Percentiles rank a stretch among this genome's conserved stretches.
Evolutionary conservation across 352 stramenopile species (phyloP).

Genomic region (Globisporangium paroecandrum): DNA sequence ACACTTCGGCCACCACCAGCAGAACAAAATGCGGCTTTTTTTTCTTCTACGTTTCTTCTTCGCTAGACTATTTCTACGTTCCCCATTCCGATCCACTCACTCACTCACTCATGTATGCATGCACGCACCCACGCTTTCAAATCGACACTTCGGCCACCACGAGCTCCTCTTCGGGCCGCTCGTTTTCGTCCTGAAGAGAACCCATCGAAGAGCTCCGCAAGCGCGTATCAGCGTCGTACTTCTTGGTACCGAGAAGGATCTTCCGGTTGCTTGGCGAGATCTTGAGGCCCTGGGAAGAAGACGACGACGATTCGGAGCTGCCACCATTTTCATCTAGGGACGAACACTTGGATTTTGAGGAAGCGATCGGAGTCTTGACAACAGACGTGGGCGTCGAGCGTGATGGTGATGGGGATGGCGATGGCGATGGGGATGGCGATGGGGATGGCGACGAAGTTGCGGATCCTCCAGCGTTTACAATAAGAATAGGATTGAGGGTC

Average conservation of each 20-base stretch:
- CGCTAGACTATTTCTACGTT: not conserved
- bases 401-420: too few species aligned
- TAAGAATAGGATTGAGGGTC: not conserved
- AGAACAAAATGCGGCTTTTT: not conserved
- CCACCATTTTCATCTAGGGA: not conserved
- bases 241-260: slow-evolving; percentile 31
- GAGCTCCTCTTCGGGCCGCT: slow-evolving; percentile 3
- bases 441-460: not conserved
- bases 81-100: not conserved
- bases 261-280: slow-evolving; percentile 60
- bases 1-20: not conserved
- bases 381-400: not conserved
- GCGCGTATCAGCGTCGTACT: slow-evolving; percentile 20
- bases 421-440: too few species aligned
- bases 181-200: slow-evolving; percentile 32
- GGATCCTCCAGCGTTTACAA: not conserved
- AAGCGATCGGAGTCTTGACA: slow-evolving; percentile 8
- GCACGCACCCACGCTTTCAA: not conserved
- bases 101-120: not conserved
- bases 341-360: slow-evolving; percentile 4
- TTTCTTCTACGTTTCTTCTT: slow-evolving; percentile 2
- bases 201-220: slow-evolving; percentile 38
- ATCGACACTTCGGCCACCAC: not conserved
- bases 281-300: slow-evolving; percentile 11
- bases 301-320: not conserved